These are phyloP conservation scores for Pulveroboletus sp. DNA, from an alignment of 1,284 basidiomycete genomes.

Conservation along the genomic window DNA sequence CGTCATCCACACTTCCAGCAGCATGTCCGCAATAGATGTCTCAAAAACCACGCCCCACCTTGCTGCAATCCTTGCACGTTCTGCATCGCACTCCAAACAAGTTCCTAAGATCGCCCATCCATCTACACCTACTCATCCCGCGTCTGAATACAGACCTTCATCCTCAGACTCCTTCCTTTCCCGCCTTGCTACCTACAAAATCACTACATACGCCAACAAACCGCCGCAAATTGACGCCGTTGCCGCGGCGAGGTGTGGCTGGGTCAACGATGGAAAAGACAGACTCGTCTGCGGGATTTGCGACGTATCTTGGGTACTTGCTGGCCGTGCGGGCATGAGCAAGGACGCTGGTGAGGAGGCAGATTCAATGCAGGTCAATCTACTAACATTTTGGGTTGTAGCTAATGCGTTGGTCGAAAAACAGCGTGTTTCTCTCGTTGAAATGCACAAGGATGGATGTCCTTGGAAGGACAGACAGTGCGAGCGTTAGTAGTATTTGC, in stretches of 20 bases:
- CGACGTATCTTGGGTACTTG: slow-evolving; percentile 69
- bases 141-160: slow-evolving; percentile 73
- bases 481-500: slow-evolving; percentile 51
- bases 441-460: slow-evolving; percentile 74
- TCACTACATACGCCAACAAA: slow-evolving; percentile 77
- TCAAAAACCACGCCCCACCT: slow-evolving; percentile 66
- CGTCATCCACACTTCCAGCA: slow-evolving; percentile 9
- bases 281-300: slow-evolving; percentile 72
- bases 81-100: slow-evolving; percentile 45
- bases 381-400: slow-evolving; percentile 33
- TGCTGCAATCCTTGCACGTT: slow-evolving; percentile 63
- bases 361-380: slow-evolving; percentile 21
- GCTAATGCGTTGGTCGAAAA: slow-evolving; percentile 71
- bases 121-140: slow-evolving; percentile 32
- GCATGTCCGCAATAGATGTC: slow-evolving; percentile 33
- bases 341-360: slow-evolving; percentile 70
- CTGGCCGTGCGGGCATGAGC: slow-evolving; percentile 61
- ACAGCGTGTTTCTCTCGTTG: slow-evolving; percentile 62
- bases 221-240: slow-evolving; percentile 72
- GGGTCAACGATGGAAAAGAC: slow-evolving; percentile 77
- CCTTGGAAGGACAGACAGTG: slow-evolving; percentile 81
- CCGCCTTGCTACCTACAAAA: slow-evolving; percentile 73
- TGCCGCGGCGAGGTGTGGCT: slow-evolving; percentile 75
- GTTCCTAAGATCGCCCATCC: slow-evolving; percentile 44
- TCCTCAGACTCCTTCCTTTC: slow-evolving; percentile 69